Conservation (phyloP, 2,329 filamentous ascomycete species). For the Calcarisporium arbuscula region DNA sequence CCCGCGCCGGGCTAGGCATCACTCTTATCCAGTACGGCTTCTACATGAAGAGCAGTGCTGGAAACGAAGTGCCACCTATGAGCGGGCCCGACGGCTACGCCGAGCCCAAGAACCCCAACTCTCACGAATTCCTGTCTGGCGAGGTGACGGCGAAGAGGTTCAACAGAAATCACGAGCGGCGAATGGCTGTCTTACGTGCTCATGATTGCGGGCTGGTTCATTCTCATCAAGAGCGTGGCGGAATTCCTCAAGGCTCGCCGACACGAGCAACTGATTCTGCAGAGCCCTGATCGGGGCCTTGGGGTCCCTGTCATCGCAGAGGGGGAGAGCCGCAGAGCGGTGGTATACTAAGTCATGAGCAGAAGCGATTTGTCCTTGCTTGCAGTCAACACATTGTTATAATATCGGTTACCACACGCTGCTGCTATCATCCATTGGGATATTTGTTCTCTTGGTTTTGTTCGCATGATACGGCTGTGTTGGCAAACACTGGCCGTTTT, state of each 20-base stretch:
- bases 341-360: too few relatives aligned
- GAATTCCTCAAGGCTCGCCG: constrained; percentile 83
- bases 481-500: too few relatives aligned
- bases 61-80: constrained; percentile 37
- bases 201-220: constrained; percentile 98
- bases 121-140: constrained; percentile 77
- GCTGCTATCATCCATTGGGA: too few relatives aligned
- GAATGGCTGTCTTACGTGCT: constrained; percentile 89
- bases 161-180: constrained; percentile 57
- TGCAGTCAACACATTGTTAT: too few relatives aligned
- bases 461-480: too few relatives aligned
- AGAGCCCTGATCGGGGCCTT: constrained; percentile 84
- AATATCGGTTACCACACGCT: too few relatives aligned
- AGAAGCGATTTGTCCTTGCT: too few relatives aligned
- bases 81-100: constrained; percentile 53
- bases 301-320: constrained; percentile 80
- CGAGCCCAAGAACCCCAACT: constrained; percentile 78
- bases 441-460: too few relatives aligned
- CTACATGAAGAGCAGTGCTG: constrained; percentile 69
- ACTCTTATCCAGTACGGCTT: constrained; percentile 96
- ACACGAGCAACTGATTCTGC: constrained; percentile 88
- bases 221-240: constrained; percentile 86
- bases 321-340: constrained; percentile 71
- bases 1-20: constrained; percentile 86
- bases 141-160: constrained; percentile 48